A percentile compares a stretch with the other conserved stretches of the same genome.
Conservation (phyloP, 2,329 filamentous ascomycete species). For the Cryphonectria carpinicola region DNA sequence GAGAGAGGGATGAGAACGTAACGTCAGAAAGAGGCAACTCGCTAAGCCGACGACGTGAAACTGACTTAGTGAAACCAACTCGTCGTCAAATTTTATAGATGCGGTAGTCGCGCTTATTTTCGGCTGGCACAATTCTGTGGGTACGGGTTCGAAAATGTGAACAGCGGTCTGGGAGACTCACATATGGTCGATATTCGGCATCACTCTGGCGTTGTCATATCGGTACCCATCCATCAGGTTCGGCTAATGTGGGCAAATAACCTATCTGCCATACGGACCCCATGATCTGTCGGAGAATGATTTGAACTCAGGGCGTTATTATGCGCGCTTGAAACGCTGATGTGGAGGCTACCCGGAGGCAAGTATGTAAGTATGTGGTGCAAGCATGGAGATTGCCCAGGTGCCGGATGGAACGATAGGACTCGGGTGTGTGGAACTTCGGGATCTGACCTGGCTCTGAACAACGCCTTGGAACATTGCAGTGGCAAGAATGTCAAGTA, state of each 20-base stretch:
- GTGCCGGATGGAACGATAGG: background rate
- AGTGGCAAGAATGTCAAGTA: background rate
- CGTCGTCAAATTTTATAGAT: background rate
- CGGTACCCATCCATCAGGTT: background rate
- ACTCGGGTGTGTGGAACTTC: slow-evolving; percentile 1
- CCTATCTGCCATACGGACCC: background rate
- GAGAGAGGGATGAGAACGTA: background rate
- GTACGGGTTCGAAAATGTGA: background rate
- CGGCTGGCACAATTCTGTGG: background rate
- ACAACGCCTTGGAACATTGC: background rate
- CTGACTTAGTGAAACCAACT: background rate
- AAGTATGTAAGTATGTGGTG: background rate
- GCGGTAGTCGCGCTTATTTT: background rate
- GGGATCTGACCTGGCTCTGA: background rate
- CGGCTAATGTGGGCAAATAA: background rate
- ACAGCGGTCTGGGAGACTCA: background rate
- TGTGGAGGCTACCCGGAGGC: background rate
- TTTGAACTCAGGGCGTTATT: background rate
- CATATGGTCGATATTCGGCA: background rate
- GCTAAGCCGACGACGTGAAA: background rate
- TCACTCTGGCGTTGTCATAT: background rate
- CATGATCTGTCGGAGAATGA: slow-evolving; percentile 2
- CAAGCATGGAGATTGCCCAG: background rate
- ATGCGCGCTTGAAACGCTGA: slow-evolving; percentile 10
- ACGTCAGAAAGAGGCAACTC: background rate